Base-by-base conservation (phyloP, 75 land plant genomes). In the Chamaecyparis obtusa region DNA sequence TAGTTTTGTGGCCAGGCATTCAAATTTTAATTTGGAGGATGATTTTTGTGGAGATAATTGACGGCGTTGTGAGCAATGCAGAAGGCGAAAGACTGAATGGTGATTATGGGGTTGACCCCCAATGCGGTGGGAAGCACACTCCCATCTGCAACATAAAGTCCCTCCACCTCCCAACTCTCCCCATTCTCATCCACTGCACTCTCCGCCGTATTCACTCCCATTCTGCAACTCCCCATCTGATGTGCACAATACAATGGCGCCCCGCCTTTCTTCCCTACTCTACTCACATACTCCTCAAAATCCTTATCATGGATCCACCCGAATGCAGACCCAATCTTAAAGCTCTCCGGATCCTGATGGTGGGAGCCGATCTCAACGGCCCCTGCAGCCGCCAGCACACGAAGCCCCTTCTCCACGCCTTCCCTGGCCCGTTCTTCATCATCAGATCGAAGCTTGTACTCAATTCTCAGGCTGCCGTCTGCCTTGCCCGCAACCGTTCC, bases 211-310 rank as follows among this genome's bases (percentile, higher is more conserved):
- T 67, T 84, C 8, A 32, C 30, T 5, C 90, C 88, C 90, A 89
- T 89, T 37, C 90, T 74, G 32, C 88, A 89, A 13, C 89, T 86
- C 72, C 90, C 90, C 85, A 89, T 89, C 85, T 89, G 90, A 32
- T 89, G 90, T 1, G 89, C 90, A 2, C 64, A 74, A 33, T 41
- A 30, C 30, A 77, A 35, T 1, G 32, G 79, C 36, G 35, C 49
- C 27, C 74, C 64, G 21, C 51, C 49, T 11, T 81, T 46, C 5
- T 10, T 75, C 27, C 5, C 69, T 3, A 94, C 93, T 16, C 69
- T 64, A 27, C 89, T 33, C 93, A 96, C 57, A 43, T 94, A 97
- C 86, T 85, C 95, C 82, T 91, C 91, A 54, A 91, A 54, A 24
- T 51, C 14, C 13, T 51, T 51, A 51, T 51, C 55, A 51, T 51